Evolutionary conservation across 805 yeast genomes (phyloP), one percentile per base, ranked within the genome.

Genomic region (Metschnikowia santaceciliae): DNA sequence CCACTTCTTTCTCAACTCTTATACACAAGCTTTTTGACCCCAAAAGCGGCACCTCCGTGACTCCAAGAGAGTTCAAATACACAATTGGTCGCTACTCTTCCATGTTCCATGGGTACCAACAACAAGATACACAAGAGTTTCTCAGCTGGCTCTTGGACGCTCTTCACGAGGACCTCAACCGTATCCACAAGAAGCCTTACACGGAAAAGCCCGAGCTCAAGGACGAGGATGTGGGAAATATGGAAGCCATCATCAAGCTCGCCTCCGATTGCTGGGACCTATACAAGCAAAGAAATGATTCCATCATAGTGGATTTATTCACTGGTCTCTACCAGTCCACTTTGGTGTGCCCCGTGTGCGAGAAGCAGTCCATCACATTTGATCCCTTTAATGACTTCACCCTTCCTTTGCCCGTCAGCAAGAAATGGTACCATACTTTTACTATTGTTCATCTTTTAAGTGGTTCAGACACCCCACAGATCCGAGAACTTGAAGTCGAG

Each of bases 81-180:
- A 83, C 88, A 0, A 77, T 92, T 33, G 98, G 97, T 0, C 78
- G 84, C 53, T 87, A 79, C 61, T 87, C 90, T 37, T 78, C 85
- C 1, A 79, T 86, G 76, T 92, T 90, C 70, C 79, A 84, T 0
- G 95, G 89, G 2, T 85, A 83, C 58, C 82, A 81, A 52, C 97
- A 92, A 65, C 97, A 92, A 62, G 98, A 92, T 64, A 88, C 96
- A 1, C 97, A 91, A 64, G 98, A 92, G 64, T 86, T 92, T 62
- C 76, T 90, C 46, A 91, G 95, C 32, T 92, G 88, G 75, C 67
- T 92, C 32, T 72, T 92, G 26, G 97, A 92, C 67, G 90, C 94
- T 2, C 71, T 92, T 35, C 97, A 92, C 63, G 97, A 92, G 66
- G 98, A 92, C 68, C 74, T 92, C 55, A 94, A 94, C 62, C 75